These are phyloP conservation scores for Cynanchum wilfordii DNA, from an alignment of 257 asterid genomes.

Conservation along the genomic window DNA sequence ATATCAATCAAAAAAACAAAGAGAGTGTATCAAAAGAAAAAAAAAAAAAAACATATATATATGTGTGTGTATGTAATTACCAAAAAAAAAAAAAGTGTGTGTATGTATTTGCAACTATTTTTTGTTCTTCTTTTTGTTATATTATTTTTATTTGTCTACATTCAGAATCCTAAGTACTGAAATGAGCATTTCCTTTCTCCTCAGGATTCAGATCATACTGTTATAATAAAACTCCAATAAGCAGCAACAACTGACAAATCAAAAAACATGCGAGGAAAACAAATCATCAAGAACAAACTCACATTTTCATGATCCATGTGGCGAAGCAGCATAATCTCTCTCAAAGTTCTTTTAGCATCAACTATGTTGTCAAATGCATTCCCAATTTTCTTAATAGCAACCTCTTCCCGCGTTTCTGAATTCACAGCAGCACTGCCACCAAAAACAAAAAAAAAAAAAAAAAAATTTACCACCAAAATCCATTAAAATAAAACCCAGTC, in stretches of 20 bases:
- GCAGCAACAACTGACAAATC: neutral
- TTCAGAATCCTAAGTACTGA: neutral
- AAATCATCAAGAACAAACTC: constrained; percentile 9
- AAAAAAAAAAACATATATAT: no score
- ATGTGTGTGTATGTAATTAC: no score
- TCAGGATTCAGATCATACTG: neutral
- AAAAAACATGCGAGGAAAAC: neutral
- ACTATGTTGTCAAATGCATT: constrained; percentile 69
- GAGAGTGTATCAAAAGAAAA: neutral
- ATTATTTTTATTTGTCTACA: neutral
- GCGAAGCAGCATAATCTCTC: constrained; percentile 76
- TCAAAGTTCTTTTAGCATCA: constrained; percentile 79
- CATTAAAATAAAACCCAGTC: neutral
- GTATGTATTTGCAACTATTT: no score
- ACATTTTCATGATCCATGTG: constrained; percentile 89
- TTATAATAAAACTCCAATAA: neutral
- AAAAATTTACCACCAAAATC: neutral
- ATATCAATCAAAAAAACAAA: constrained; percentile 13
- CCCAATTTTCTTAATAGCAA: constrained; percentile 85
- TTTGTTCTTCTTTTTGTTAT: no score
- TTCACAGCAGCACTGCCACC: constrained; percentile 64
- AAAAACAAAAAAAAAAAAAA: constrained; percentile 4
- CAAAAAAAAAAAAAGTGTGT: no score
- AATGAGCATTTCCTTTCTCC: neutral
- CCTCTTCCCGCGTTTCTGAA: constrained; percentile 63